A percentile compares a stretch with the other conserved stretches of the same genome.
phyloP scores from a whole-genome alignment of 352 stramenopile genomes.

The Albugo candida region DNA sequence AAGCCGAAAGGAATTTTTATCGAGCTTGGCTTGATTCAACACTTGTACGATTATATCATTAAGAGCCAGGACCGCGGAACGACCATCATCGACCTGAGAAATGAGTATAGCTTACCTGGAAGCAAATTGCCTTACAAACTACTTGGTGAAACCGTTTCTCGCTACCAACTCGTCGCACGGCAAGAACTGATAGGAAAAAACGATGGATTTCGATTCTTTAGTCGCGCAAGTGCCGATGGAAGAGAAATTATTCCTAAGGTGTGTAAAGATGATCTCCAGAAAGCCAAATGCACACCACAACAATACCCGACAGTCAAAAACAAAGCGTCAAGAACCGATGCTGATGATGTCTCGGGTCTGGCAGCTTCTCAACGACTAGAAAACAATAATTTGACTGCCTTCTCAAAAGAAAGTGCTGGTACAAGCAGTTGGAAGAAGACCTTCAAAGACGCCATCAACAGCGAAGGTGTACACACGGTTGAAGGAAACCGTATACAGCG shows the following conservation, averaged over 20 bases:
- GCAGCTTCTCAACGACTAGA: background rate
- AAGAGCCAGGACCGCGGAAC: conserved; percentile 32
- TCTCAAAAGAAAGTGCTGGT: background rate
- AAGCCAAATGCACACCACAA: background rate
- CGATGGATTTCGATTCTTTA: conserved; percentile 52
- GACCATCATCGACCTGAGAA: conserved; percentile 57
- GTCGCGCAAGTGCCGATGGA: background rate
- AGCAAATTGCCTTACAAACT: conserved; percentile 68
- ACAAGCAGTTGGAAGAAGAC: background rate
- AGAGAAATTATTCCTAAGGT: background rate
- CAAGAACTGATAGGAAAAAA: conserved; percentile 67
- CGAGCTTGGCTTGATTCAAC: conserved; percentile 39
- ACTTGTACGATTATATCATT: conserved; percentile 60
- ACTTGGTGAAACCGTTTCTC: conserved; percentile 35
- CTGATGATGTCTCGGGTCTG: background rate
- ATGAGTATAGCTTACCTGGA: conserved; percentile 42
- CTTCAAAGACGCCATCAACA: background rate
- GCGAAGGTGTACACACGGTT: too few species aligned
- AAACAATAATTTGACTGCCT: background rate
- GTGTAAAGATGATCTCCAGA: background rate
- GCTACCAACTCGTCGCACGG: conserved; percentile 52
- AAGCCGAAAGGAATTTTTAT: conserved; percentile 22
- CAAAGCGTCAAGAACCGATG: too few species aligned
- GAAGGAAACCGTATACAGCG: conserved; percentile 23
- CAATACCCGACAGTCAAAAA: too few species aligned